phyloP scores from a whole-genome alignment of 2,329 filamentous ascomycete species.

The Dactylellina haptotyla region DNA sequence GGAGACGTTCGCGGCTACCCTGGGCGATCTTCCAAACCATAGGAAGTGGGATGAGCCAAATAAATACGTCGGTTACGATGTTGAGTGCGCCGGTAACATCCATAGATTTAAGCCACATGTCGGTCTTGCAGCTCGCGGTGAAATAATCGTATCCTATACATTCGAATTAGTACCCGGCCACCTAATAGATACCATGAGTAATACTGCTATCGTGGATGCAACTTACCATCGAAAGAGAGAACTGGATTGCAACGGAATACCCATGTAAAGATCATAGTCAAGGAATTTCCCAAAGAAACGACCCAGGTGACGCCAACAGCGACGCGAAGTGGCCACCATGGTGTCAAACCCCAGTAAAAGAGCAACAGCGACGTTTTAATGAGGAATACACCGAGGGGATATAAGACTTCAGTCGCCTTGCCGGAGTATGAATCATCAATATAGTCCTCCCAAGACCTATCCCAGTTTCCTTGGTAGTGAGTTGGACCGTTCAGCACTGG shows the following conservation, averaged over 20 bases:
- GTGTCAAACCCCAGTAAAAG: slow-evolving; percentile 45
- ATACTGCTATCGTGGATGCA: not conserved
- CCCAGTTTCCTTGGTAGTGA: slow-evolving; percentile 32
- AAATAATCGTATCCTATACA: slow-evolving; percentile 25
- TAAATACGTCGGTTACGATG: slow-evolving; percentile 41
- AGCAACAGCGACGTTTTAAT: slow-evolving; percentile 41
- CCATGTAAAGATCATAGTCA: slow-evolving; percentile 45
- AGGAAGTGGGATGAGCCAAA: slow-evolving; percentile 36
- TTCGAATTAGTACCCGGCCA: no score
- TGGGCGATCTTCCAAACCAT: slow-evolving; percentile 41
- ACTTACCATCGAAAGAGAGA: slow-evolving; percentile 30
- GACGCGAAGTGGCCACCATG: slow-evolving; percentile 35
- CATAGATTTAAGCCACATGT: slow-evolving; percentile 43
- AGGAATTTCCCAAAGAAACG: slow-evolving; percentile 28
- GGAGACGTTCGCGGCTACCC: slow-evolving; percentile 24
- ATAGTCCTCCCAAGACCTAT: slow-evolving; percentile 35
- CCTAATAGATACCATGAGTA: no score
- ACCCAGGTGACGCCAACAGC: slow-evolving; percentile 34
- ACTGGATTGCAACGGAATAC: slow-evolving; percentile 30
- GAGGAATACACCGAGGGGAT: slow-evolving; percentile 28
- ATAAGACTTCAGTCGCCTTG: slow-evolving; percentile 30
- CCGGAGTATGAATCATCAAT: slow-evolving; percentile 39
- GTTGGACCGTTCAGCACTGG: slow-evolving; percentile 39
- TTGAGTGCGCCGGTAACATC: slow-evolving; percentile 34
- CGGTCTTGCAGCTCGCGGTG: slow-evolving; percentile 25